A percentile compares a stretch with the other conserved stretches of the same genome.
These are phyloP conservation scores for Aristolochia californica DNA, from an alignment of 164 flowering plant genomes.

Conservation along the genomic window DNA sequence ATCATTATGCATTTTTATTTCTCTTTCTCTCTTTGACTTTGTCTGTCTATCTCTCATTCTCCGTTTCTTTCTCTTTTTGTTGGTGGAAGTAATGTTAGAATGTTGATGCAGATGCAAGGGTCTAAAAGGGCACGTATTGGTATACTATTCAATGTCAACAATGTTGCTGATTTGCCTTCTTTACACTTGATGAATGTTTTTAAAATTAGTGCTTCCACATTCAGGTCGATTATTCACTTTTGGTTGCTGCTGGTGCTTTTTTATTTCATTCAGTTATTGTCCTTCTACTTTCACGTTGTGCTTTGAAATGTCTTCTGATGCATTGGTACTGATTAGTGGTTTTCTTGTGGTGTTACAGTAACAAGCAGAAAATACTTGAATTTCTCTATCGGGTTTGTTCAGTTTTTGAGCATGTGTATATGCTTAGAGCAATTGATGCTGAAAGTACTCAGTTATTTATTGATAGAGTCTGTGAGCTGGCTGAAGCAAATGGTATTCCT, in stretches of 20 bases:
- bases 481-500: constrained; percentile 46
- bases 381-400: constrained; percentile 70
- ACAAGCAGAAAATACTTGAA: constrained; percentile 51
- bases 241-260: background rate
- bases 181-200: constrained; percentile 51
- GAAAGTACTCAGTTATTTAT: constrained; percentile 34
- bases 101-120: constrained; percentile 50
- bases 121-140: constrained; percentile 69
- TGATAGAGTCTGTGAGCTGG: constrained; percentile 63
- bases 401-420: constrained; percentile 47
- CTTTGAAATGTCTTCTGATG: constrained; percentile 3
- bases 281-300: background rate
- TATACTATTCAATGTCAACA: constrained; percentile 39
- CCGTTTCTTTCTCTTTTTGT: constrained; percentile 1
- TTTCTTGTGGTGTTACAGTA: constrained; percentile 33
- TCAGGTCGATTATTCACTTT: constrained; percentile 43
- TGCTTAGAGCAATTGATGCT: constrained; percentile 25
- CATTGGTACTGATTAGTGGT: background rate
- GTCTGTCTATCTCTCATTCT: background rate
- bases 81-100: constrained; percentile 3
- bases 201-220: constrained; percentile 46
- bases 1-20: background rate
- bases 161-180: constrained; percentile 26
- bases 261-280: background rate
- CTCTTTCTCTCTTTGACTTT: background rate